These are phyloP conservation scores for Diaporthe amygdali DNA, from an alignment of 2,329 filamentous ascomycete genomes.

Conservation along the genomic window DNA sequence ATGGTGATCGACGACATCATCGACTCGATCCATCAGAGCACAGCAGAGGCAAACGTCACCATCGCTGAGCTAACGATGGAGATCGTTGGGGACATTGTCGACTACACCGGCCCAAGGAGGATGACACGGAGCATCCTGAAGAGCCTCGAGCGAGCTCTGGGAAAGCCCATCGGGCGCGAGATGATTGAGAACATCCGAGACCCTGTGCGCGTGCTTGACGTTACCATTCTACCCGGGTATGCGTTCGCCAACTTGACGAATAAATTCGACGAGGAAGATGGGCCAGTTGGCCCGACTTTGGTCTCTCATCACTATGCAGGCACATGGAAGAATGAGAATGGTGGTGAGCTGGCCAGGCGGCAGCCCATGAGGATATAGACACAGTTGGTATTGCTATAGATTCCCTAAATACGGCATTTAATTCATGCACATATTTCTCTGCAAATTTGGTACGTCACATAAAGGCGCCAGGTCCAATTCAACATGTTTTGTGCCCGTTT, in stretches of 20 bases:
- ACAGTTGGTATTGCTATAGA: no score
- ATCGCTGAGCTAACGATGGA: conserved; percentile 17
- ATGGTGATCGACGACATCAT: conserved; percentile 27
- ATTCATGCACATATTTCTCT: no score
- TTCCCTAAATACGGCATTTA: no score
- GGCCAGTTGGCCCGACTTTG: conserved; percentile 1
- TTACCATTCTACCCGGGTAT: conserved; percentile 3
- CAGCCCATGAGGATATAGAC: background rate
- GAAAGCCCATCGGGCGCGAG: background rate
- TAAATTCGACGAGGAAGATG: background rate
- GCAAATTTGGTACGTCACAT: no score
- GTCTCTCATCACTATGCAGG: conserved; percentile 25
- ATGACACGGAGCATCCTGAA: conserved; percentile 24
- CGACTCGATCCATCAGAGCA: background rate
- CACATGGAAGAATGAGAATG: conserved; percentile 23
- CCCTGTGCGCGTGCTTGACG: background rate
- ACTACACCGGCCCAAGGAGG: conserved; percentile 26
- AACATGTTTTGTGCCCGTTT: no score
- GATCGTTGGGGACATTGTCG: conserved; percentile 27
- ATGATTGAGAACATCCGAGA: background rate
- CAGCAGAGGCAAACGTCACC: conserved; percentile 8
- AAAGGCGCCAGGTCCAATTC: no score
- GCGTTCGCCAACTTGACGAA: background rate
- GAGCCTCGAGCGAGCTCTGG: conserved; percentile 11
- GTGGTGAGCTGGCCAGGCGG: conserved; percentile 11